Evolutionary conservation across 805 yeast genomes (phyloP).

Genomic region (Yamadazyma akitaensis): DNA sequence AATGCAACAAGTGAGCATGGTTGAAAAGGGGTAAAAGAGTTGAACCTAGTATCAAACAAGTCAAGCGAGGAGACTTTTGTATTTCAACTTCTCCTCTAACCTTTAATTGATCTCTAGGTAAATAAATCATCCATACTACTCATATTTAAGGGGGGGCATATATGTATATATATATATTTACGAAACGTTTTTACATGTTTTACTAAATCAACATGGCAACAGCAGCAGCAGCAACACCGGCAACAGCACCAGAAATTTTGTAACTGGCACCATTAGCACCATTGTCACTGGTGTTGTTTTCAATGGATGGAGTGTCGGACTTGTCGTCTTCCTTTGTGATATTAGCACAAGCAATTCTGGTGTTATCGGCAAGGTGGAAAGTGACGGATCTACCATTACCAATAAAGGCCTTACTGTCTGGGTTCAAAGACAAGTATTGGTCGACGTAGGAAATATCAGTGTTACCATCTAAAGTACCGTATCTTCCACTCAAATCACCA

Average conservation of each 20-base stretch:
- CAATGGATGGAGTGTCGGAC: not conserved
- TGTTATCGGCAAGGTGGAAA: conserved; percentile 29
- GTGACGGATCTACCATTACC: conserved; percentile 33
- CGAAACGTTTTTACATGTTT: not conserved
- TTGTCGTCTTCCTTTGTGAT: conserved; percentile 19
- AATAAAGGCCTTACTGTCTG: conserved; percentile 24
- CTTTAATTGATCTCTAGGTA: too few relatives aligned
- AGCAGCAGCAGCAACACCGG: conserved; percentile 6
- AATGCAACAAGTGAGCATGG: too few relatives aligned
- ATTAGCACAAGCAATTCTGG: conserved; percentile 40
- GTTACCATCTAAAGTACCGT: conserved; percentile 32
- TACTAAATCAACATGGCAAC: conserved; percentile 1
- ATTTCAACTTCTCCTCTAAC: too few relatives aligned
- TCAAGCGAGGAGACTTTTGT: too few relatives aligned
- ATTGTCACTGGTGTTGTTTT: conserved; percentile 1
- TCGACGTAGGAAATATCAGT: conserved; percentile 25
- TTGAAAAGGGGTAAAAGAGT: too few relatives aligned
- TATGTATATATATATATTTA: not conserved
- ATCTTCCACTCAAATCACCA: conserved; percentile 41
- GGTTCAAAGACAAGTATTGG: conserved; percentile 30
- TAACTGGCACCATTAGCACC: conserved; percentile 2
- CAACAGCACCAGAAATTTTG: conserved; percentile 1
- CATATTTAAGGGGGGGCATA: not conserved
- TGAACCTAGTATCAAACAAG: too few relatives aligned
- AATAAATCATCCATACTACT: too few relatives aligned